Base-by-base conservation (phyloP, 176 grass and related monocot genomes). In the Juncus inflexus region DNA sequence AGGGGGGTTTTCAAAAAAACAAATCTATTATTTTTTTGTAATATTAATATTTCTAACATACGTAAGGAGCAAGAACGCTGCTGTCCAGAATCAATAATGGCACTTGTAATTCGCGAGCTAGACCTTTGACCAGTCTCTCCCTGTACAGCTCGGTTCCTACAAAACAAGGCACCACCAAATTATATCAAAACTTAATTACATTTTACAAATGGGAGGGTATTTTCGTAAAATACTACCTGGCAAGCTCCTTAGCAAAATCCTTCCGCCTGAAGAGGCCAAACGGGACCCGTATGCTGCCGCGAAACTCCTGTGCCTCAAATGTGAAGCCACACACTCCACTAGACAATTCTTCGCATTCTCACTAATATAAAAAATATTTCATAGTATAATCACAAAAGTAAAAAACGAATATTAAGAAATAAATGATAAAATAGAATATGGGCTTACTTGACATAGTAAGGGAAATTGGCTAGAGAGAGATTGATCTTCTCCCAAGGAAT, bases 131-230 rank as follows among this genome's bases (percentile, higher is more conserved):
- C 58, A 97, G 59, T 78, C 88, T 89, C 77, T 97, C 94, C 73
- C 85, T 77, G 72, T 86, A 91, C 59, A 97, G 88, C 73, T 97
- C 94, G 70, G 94, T 97, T 89, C 94, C 94, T 97, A 64, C 52
- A 86, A 41, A 54, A 51, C 62, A 13, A 10, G 62, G 13, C 3
- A 55, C 3, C 19, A 3, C 7, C 64, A 60, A 39, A 67, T 3
- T 43, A 72, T 10, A 67, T 67, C 45, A 67, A 16, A 72, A 52
- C 41, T 10, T 8, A 70, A 16, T 55, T 66, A 12, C 56, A 19
- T 42, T 42, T 53, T 19, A n/a, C n/a, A n/a, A 60, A 59, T 43
- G 38, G 15, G 37, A 77, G 35, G 60, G 47, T 14, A 15, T 69
- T 35, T 15, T 79, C 57, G 11, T 12, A 35, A 62, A 14, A 79